phyloP scores from a whole-genome alignment of 352 stramenopile species.

The Phytophthora foliorum region DNA sequence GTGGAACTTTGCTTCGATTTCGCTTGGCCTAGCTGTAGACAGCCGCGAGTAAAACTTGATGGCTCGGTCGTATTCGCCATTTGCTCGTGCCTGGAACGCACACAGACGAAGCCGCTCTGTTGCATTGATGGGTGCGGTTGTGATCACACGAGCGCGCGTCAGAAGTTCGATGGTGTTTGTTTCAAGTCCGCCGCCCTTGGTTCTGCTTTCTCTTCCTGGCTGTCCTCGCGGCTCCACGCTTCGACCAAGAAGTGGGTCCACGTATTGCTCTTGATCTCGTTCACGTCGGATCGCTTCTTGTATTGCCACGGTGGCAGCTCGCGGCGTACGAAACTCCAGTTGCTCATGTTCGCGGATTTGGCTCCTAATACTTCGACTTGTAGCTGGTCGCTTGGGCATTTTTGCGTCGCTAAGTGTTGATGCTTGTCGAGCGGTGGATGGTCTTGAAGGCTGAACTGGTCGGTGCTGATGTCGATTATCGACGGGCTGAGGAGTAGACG shows the following conservation, averaged over 20 bases:
- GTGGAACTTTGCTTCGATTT: conserved; percentile 53
- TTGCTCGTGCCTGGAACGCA: conserved; percentile 57
- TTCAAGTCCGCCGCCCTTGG: conserved; percentile 17
- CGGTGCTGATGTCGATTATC: conserved; percentile 13
- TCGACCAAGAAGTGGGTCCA: conserved; percentile 51
- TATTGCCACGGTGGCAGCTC: conserved; percentile 35
- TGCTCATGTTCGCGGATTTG: conserved; percentile 21
- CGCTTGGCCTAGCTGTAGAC: conserved; percentile 16
- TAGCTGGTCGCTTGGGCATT: conserved; percentile 34
- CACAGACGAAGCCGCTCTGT: conserved; percentile 48
- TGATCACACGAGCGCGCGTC: conserved; percentile 29
- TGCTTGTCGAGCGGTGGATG: conserved; percentile 26
- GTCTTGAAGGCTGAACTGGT: conserved; percentile 21
- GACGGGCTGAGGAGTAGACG: conserved; percentile 14
- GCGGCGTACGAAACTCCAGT: conserved; percentile 23
- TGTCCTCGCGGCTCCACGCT: conserved; percentile 57
- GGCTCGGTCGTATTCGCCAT: conserved; percentile 52
- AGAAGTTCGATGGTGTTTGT: conserved; percentile 29
- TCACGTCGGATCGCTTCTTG: conserved; percentile 56
- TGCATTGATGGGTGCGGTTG: conserved; percentile 48
- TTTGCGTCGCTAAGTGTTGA: conserved; percentile 8
- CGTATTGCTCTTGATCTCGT: conserved; percentile 54
- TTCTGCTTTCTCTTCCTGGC: conserved; percentile 19
- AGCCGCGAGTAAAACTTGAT: conserved; percentile 49
- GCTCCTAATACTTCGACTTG: conserved; percentile 25